Evolutionary conservation across 1,284 basidiomycete species (phyloP).

Genomic region (Puccinia coronata): DNA sequence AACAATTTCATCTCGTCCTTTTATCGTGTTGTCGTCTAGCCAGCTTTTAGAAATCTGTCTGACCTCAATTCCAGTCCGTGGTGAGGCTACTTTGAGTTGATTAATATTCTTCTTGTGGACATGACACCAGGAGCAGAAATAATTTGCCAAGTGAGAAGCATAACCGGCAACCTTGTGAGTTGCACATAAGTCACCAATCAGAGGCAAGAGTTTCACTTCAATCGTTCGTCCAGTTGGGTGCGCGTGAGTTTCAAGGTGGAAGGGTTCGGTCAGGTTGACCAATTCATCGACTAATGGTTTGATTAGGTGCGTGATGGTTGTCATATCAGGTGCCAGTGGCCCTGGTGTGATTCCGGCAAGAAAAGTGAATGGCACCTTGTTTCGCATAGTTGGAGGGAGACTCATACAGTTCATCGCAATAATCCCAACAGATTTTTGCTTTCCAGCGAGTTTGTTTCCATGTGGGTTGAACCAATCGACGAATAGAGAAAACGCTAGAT

Average conservation of each 20-base stretch:
- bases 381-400: conserved; percentile 16
- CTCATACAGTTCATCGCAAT: not conserved
- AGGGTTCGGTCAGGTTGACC: not conserved
- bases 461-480: conserved; percentile 14
- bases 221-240: not conserved
- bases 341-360: conserved; percentile 24
- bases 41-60: not conserved
- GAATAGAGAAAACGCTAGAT: not conserved
- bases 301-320: conserved; percentile 6
- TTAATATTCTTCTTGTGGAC: not conserved
- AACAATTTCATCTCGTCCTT: not conserved
- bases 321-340: not conserved
- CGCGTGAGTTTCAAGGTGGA: not conserved
- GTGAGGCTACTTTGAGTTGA: not conserved
- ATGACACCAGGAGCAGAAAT: conserved; percentile 10
- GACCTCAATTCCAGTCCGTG: not conserved
- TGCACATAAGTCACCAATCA: conserved; percentile 32
- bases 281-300: conserved; percentile 21
- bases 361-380: not conserved
- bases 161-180: conserved; percentile 29
- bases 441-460: not conserved
- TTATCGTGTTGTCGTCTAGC: not conserved
- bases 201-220: not conserved
- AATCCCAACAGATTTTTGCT: not conserved
- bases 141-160: not conserved